These are phyloP conservation scores for Suhomyces coccinellae DNA, from an alignment of 1,139 yeast species.

Conservation along the genomic window DNA sequence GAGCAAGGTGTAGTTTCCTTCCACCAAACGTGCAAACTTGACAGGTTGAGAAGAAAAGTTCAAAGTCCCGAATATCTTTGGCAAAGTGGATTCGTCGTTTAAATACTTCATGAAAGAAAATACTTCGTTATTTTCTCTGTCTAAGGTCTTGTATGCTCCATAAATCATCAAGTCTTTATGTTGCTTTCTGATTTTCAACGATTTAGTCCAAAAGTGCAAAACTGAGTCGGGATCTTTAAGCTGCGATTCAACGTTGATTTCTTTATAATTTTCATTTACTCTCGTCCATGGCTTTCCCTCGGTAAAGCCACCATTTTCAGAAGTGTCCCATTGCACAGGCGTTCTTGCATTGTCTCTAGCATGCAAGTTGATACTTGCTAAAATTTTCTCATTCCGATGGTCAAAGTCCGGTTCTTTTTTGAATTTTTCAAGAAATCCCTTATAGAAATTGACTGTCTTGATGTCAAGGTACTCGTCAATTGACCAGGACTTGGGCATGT, in stretches of 20 bases:
- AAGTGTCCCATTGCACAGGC: slow-evolving; percentile 58
- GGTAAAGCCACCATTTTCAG: slow-evolving; percentile 50
- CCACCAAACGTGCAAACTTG: slow-evolving; percentile 30
- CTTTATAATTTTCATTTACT: slow-evolving; percentile 50
- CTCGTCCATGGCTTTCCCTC: slow-evolving; percentile 56
- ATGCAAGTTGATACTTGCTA: slow-evolving; percentile 36
- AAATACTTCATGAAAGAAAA: slow-evolving; percentile 40
- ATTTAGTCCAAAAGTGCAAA: slow-evolving; percentile 45
- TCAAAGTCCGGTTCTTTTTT: slow-evolving; percentile 32
- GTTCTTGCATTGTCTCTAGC: slow-evolving; percentile 60
- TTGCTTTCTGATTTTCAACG: slow-evolving; percentile 46
- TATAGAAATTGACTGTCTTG: slow-evolving; percentile 45
- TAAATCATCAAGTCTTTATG: slow-evolving; percentile 46
- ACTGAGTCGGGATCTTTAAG: slow-evolving; percentile 49
- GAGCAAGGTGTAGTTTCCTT: slow-evolving; percentile 33
- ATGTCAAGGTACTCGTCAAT: slow-evolving; percentile 54
- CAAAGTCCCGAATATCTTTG: slow-evolving; percentile 42
- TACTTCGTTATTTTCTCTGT: slow-evolving; percentile 35
- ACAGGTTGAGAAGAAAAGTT: slow-evolving; percentile 42
- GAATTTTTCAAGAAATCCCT: slow-evolving; percentile 30
- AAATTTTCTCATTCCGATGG: slow-evolving; percentile 27
- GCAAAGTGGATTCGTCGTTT: slow-evolving; percentile 7
- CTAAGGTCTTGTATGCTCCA: slow-evolving; percentile 47
- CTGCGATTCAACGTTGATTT: slow-evolving; percentile 51
- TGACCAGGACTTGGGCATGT: slow-evolving; percentile 47